phyloP scores from a whole-genome alignment of 441 rosid genomes.

The Daphne laureola region DNA sequence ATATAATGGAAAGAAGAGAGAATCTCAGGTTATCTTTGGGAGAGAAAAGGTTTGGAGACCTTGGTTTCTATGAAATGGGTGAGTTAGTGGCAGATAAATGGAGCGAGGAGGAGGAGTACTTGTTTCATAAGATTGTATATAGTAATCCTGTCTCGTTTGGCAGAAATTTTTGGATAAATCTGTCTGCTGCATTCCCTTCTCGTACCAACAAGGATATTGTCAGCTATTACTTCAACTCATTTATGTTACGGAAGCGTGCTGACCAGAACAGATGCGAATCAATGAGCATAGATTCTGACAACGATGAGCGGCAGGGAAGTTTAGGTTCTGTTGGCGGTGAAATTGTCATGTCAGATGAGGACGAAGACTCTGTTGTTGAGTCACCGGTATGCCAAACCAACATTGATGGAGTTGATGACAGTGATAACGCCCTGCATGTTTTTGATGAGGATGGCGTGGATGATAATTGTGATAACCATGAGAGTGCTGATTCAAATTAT shows the following conservation, averaged over 20 bases:
- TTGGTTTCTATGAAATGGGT: conserved; percentile 50
- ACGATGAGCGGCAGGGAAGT: conserved; percentile 49
- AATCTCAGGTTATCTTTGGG: conserved; percentile 25
- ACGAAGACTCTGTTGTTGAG: conserved; percentile 33
- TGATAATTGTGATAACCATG: conserved; percentile 12
- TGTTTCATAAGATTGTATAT: conserved; percentile 37
- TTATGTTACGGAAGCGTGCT: conserved; percentile 43
- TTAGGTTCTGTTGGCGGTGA: conserved; percentile 28
- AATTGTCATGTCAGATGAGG: conserved; percentile 20
- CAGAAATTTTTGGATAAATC: conserved; percentile 38
- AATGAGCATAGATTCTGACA: conserved; percentile 50
- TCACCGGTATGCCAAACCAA: conserved; percentile 20
- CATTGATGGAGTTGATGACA: conserved; percentile 5
- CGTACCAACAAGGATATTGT: conserved; percentile 38
- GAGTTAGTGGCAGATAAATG: conserved; percentile 42
- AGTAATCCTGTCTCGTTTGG: conserved; percentile 34
- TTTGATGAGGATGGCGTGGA: conserved; percentile 26
- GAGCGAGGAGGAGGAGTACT: conserved; percentile 43
- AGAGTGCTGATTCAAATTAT: conserved; percentile 1
- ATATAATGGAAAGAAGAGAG: conserved; percentile 41
- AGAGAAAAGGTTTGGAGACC: conserved; percentile 23
- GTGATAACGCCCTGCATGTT: conserved; percentile 15
- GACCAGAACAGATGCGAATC: conserved; percentile 42
- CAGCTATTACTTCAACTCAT: conserved; percentile 53
- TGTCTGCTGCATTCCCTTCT: conserved; percentile 34